Evolutionary conservation across 139 green algal species (phyloP).

Genomic region (Micromonas pusilla): DNA sequence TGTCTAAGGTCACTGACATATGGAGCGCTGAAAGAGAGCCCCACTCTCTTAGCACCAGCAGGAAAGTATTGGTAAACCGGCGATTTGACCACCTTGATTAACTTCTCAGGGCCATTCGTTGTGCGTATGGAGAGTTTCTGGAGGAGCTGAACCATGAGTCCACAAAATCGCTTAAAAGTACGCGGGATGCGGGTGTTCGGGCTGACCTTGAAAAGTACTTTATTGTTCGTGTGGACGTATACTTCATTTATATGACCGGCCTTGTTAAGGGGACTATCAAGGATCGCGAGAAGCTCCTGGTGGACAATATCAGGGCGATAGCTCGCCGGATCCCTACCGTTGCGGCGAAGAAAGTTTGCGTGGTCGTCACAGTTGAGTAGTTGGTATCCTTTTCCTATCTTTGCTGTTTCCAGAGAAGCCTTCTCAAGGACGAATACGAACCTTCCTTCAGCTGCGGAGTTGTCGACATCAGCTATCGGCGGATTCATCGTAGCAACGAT

Average conservation of each 20-base stretch:
- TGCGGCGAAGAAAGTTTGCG: constrained; percentile 70
- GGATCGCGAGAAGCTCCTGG: constrained; percentile 84
- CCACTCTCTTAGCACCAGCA: constrained; percentile 55
- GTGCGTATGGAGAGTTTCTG: constrained; percentile 95
- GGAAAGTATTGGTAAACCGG: constrained; percentile 80
- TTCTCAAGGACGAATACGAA: constrained; percentile 80
- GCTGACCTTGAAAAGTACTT: constrained; percentile 89
- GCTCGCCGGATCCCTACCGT: constrained; percentile 74
- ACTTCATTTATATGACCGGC: constrained; percentile 77
- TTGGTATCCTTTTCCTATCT: constrained; percentile 87
- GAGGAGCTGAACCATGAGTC: constrained; percentile 71
- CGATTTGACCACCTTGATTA: constrained; percentile 86
- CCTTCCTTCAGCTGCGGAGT: not conserved
- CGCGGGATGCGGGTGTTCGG: constrained; percentile 82
- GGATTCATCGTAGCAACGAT: not conserved
- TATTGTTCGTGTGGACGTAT: constrained; percentile 83
- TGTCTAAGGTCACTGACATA: constrained; percentile 50
- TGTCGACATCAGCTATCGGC: not conserved
- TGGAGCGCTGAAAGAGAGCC: constrained; percentile 66
- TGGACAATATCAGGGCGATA: constrained; percentile 93
- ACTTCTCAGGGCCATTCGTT: constrained; percentile 88
- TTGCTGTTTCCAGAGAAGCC: constrained; percentile 80
- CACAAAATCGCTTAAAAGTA: constrained; percentile 56
- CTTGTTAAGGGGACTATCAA: constrained; percentile 94
- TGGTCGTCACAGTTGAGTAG: constrained; percentile 97